These are phyloP conservation scores for Osmanthus fragrans DNA, from an alignment of 257 asterid species.

Conservation along the genomic window DNA sequence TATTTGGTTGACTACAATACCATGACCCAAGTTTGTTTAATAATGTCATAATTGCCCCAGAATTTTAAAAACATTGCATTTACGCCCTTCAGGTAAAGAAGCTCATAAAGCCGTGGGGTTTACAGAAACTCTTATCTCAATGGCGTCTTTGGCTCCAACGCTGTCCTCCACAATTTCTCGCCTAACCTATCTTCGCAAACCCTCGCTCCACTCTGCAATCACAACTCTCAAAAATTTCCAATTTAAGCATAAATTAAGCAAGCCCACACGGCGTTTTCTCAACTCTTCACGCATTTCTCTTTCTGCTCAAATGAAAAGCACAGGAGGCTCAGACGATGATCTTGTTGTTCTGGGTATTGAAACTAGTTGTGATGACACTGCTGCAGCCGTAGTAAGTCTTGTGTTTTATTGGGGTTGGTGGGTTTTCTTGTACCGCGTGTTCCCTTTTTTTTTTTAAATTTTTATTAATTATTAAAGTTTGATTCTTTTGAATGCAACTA, in stretches of 20 bases:
- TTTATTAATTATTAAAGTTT: slow-evolving; percentile 2
- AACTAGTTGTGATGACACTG: slow-evolving; percentile 97
- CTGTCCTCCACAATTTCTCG: slow-evolving; percentile 51
- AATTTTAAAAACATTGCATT: slow-evolving; percentile 8
- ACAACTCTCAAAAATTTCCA: slow-evolving; percentile 22
- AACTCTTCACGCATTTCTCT: slow-evolving; percentile 22
- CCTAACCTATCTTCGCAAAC: slow-evolving; percentile 34
- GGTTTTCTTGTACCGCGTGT: background rate
- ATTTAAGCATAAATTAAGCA: slow-evolving; percentile 15
- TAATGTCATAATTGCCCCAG: slow-evolving; percentile 13
- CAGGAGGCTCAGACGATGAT: slow-evolving; percentile 38
- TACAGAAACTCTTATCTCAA: slow-evolving; percentile 18
- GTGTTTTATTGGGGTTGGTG: background rate
- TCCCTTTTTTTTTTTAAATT: background rate
- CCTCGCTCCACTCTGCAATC: slow-evolving; percentile 37
- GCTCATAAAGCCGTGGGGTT: background rate
- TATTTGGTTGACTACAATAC: background rate
- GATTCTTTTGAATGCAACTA: background rate
- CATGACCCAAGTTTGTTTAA: slow-evolving; percentile 3
- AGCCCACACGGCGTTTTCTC: slow-evolving; percentile 24
- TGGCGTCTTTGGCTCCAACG: slow-evolving; percentile 46
- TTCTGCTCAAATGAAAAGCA: slow-evolving; percentile 20
- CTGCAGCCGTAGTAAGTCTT: slow-evolving; percentile 85
- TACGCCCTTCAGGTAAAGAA: slow-evolving; percentile 19
- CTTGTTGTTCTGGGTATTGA: slow-evolving; percentile 83